Conservation (phyloP, 306 rosid species). For the Dalbergia cultrata region DNA sequence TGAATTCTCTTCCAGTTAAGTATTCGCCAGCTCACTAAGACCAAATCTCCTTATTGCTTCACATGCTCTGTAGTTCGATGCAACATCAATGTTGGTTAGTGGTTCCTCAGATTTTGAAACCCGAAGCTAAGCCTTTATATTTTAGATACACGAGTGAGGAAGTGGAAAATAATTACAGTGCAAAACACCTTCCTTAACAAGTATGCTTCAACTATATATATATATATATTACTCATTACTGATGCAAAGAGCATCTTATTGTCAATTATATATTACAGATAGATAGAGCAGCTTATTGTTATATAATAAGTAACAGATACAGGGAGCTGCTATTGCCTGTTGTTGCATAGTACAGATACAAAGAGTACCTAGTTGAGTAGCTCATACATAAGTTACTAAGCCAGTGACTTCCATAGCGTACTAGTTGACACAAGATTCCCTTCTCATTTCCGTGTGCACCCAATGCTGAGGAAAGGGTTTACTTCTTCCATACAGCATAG, state of each 20-base stretch:
- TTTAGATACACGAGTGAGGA: background rate
- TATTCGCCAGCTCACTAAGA: too few relatives aligned
- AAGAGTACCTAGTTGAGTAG: background rate
- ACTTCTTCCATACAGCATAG: constrained; percentile 90
- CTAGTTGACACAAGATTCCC: background rate
- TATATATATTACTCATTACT: background rate
- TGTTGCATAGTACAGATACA: background rate
- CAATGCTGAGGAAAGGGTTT: background rate
- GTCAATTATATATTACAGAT: background rate
- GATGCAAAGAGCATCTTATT: background rate
- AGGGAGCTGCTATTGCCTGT: constrained; percentile 4
- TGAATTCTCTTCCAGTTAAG: too few relatives aligned
- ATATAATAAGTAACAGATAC: background rate
- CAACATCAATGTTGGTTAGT: background rate
- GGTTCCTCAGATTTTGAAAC: background rate
- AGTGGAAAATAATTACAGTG: background rate
- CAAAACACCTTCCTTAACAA: background rate
- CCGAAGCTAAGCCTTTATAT: background rate
- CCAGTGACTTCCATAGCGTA: constrained; percentile 17
- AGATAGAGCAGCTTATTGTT: background rate
- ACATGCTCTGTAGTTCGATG: background rate
- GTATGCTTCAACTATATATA: background rate
- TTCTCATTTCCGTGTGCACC: constrained; percentile 1
- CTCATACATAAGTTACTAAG: constrained; percentile 5
- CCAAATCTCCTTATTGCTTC: too few relatives aligned